Percentiles rank a stretch among this genome's conserved stretches.
Evolutionary conservation across 306 rosid species (phyloP).

Genomic region (Hippophae tibetana): DNA sequence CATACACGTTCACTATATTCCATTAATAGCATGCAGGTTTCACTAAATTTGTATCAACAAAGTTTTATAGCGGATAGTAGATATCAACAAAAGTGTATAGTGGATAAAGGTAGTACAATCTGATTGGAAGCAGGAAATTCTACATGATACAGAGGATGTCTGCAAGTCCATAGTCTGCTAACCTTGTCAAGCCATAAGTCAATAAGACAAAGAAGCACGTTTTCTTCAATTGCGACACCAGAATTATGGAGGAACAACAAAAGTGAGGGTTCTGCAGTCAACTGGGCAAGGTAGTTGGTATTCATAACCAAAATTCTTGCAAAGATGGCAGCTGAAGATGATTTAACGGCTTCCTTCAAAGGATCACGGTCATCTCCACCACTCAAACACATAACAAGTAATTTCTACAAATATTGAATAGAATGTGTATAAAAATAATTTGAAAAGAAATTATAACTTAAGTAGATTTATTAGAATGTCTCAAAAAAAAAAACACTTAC

Average conservation of each 20-base stretch:
- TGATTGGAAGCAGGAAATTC: no score
- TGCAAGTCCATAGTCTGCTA: slow-evolving; percentile 11
- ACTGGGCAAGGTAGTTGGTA: slow-evolving; percentile 80
- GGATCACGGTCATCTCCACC: slow-evolving; percentile 88
- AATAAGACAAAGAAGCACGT: slow-evolving; percentile 76
- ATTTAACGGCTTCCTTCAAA: slow-evolving; percentile 71
- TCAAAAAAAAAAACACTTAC: slow-evolving; percentile 40
- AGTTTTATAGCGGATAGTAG: no score
- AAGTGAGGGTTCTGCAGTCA: slow-evolving; percentile 76
- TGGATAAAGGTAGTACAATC: no score
- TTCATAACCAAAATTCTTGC: slow-evolving; percentile 93
- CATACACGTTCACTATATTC: no score
- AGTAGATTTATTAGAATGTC: slow-evolving; percentile 4
- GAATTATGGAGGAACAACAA: slow-evolving; percentile 52
- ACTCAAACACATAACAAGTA: slow-evolving; percentile 62
- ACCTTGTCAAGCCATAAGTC: slow-evolving; percentile 98
- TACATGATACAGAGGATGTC: neutral
- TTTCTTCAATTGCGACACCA: slow-evolving; percentile 59
- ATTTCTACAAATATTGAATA: slow-evolving; percentile 48
- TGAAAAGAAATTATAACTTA: neutral
- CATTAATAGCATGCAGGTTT: no score
- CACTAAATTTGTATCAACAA: no score
- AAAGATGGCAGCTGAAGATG: slow-evolving; percentile 88
- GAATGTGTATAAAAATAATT: slow-evolving; percentile 11
- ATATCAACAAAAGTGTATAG: no score